phyloP scores from a whole-genome alignment of 2,329 filamentous ascomycete species.

The Pestalotiopsis sp. region DNA sequence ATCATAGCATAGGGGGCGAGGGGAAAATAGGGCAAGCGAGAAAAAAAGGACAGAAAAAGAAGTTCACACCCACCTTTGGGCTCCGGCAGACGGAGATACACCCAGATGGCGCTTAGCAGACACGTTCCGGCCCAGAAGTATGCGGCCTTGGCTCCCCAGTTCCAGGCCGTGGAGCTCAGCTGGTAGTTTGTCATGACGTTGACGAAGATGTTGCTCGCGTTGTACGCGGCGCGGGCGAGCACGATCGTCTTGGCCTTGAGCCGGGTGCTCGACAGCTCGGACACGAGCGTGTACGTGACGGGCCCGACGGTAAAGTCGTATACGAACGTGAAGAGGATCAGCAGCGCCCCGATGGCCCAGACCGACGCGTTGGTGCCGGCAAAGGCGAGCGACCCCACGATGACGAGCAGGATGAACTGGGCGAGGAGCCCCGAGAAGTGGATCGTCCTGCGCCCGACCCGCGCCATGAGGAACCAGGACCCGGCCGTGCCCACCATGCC shows the following conservation, averaged over 20 bases:
- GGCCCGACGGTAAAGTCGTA: conserved; percentile 60
- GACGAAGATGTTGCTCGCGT: conserved; percentile 53
- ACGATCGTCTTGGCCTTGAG: conserved; percentile 59
- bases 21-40: not conserved
- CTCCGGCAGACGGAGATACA: conserved; percentile 55
- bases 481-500: conserved; percentile 53
- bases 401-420: conserved; percentile 42
- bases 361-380: conserved; percentile 34
- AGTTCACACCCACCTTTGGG: conserved; percentile 42
- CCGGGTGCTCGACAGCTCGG: conserved; percentile 56
- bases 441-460: conserved; percentile 52
- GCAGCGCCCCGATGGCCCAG: conserved; percentile 48
- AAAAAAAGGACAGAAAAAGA: not conserved
- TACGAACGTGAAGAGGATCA: conserved; percentile 55
- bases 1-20: not conserved
- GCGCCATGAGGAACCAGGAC: conserved; percentile 53
- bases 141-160: conserved; percentile 50
- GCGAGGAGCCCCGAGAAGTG: conserved; percentile 48
- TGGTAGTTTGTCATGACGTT: conserved; percentile 53
- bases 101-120: conserved; percentile 50
- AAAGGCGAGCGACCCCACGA: conserved; percentile 43
- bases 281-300: conserved; percentile 53
- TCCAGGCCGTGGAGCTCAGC: conserved; percentile 47
- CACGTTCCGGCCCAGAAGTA: conserved; percentile 53
- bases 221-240: conserved; percentile 49